Percentiles rank a stretch among this genome's conserved stretches.
Evolutionary conservation across 331 rosid species (phyloP).

Genomic region (Saraca asoca): DNA sequence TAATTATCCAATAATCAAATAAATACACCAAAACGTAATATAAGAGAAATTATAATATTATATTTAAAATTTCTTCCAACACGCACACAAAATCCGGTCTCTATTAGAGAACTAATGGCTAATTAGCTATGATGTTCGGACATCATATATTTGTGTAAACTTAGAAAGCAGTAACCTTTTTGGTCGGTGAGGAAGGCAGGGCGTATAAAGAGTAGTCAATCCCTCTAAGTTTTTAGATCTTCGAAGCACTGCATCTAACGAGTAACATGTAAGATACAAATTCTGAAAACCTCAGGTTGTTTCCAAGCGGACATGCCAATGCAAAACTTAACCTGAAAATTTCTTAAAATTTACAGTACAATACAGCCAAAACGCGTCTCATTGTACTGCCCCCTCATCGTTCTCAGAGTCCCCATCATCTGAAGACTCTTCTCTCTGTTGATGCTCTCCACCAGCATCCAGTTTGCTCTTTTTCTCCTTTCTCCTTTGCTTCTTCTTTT

Average conservation of each 20-base stretch:
- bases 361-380: constrained; percentile 34
- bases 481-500: constrained; percentile 81
- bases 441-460: constrained; percentile 51
- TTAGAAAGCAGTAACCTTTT: too few relatives aligned
- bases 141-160: too few relatives aligned
- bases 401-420: constrained; percentile 60
- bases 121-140: too few relatives aligned
- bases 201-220: too few relatives aligned
- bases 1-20: too few relatives aligned
- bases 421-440: constrained; percentile 59
- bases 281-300: constrained; percentile 13
- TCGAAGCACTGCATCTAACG: constrained; percentile 2
- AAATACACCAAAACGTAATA: too few relatives aligned
- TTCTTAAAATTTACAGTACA: neutral
- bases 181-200: too few relatives aligned
- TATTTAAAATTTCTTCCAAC: too few relatives aligned
- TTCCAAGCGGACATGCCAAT: constrained; percentile 7
- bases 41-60: too few relatives aligned
- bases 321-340: neutral
- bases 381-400: constrained; percentile 47
- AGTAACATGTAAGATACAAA: constrained; percentile 2
- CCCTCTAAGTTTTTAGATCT: neutral
- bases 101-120: too few relatives aligned
- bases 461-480: constrained; percentile 64
- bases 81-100: too few relatives aligned